A percentile compares a stretch with the other conserved stretches of the same genome.
phyloP scores from a whole-genome alignment of 176 grass and related monocot species.

The Elymus sibiricus region DNA sequence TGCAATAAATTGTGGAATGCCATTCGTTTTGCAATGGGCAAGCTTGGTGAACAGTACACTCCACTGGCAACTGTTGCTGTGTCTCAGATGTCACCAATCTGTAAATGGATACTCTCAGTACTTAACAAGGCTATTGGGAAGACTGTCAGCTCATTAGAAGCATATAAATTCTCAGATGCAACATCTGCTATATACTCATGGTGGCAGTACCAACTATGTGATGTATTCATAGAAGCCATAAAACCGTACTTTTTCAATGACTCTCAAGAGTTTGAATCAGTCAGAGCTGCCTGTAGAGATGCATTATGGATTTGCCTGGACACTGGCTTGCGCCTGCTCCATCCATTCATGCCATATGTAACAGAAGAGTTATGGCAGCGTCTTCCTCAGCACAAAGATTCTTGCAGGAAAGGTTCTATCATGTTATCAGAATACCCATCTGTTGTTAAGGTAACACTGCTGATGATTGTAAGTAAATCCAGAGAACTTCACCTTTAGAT shows the following conservation, averaged over 20 bases:
- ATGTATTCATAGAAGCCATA: conserved; percentile 89
- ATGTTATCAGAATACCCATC: conserved; percentile 93
- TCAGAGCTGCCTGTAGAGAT: conserved; percentile 67
- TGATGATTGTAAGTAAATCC: not conserved
- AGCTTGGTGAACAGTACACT: conserved; percentile 74
- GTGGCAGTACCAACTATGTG: conserved; percentile 91
- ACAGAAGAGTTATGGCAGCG: conserved; percentile 90
- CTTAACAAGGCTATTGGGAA: conserved; percentile 76
- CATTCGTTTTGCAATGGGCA: conserved; percentile 83
- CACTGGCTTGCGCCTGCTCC: conserved; percentile 63
- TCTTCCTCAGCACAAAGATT: conserved; percentile 66
- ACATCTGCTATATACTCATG: conserved; percentile 87
- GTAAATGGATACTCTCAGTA: conserved; percentile 90
- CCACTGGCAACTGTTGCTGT: conserved; percentile 56
- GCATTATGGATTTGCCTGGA: conserved; percentile 82
- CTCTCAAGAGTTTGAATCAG: conserved; percentile 56
- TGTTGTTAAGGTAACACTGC: conserved; percentile 46
- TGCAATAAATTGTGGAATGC: conserved; percentile 98
- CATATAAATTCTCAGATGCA: conserved; percentile 84
- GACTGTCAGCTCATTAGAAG: conserved; percentile 76
- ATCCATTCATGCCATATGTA: conserved; percentile 93
- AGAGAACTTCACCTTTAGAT: not conserved
- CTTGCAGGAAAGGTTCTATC: conserved; percentile 62
- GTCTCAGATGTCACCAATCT: conserved; percentile 58
- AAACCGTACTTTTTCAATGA: conserved; percentile 79